phyloP scores from a whole-genome alignment of 805 yeast species.

The Saccharomyces mikatae region DNA sequence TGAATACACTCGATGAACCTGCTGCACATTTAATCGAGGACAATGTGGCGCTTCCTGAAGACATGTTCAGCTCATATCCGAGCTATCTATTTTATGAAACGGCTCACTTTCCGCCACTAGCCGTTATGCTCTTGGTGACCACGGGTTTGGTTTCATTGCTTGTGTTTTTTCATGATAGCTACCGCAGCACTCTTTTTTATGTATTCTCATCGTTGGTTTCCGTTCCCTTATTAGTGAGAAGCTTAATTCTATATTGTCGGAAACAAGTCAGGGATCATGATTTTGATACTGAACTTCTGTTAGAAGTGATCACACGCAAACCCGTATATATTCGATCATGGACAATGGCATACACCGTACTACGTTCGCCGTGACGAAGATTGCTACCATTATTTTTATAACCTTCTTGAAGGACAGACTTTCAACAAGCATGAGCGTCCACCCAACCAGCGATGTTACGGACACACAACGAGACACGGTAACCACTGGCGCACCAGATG shows the following conservation, averaged over 20 bases:
- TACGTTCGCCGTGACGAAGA: neutral
- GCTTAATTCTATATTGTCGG: too few relatives aligned
- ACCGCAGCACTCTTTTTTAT: too few relatives aligned
- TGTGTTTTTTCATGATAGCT: neutral
- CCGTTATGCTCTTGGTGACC: neutral
- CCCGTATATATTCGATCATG: neutral
- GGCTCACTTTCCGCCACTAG: neutral
- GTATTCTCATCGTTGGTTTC: too few relatives aligned
- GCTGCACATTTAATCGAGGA: neutral
- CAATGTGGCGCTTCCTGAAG: neutral
- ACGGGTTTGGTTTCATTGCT: neutral
- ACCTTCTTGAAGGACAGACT: neutral
- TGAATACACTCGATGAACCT: neutral
- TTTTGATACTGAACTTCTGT: neutral
- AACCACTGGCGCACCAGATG: too few relatives aligned
- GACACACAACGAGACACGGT: too few relatives aligned
- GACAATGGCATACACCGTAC: neutral
- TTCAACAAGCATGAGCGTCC: neutral
- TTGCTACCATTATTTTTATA: neutral
- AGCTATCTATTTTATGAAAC: neutral
- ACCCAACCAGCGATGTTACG: neutral
- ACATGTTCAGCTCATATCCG: neutral
- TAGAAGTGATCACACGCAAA: neutral
- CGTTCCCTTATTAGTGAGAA: too few relatives aligned
- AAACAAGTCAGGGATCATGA: neutral